A percentile compares a stretch with the other conserved stretches of the same genome.
Conservation (phyloP, 1,284 basidiomycete genomes). For the Irpex rosettiformis region DNA sequence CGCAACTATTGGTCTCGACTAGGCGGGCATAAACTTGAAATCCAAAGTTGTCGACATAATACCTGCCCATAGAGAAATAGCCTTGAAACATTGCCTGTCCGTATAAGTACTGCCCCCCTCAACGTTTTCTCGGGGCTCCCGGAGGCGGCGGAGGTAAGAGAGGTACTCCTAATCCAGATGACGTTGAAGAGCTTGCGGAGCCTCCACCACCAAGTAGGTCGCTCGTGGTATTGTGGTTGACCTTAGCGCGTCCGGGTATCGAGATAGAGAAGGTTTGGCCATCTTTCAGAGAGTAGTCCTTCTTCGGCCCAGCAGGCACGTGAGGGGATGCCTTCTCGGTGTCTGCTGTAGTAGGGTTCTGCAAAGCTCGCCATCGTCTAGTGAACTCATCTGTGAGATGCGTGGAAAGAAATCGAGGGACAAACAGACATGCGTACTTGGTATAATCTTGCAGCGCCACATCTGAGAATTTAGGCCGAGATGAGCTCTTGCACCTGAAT, state of each 20-base stretch:
- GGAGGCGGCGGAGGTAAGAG: slow-evolving; percentile 79
- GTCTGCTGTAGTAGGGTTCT: slow-evolving; percentile 46
- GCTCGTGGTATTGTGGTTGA: slow-evolving; percentile 17
- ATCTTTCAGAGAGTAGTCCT: slow-evolving; percentile 94
- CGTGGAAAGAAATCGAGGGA: not conserved
- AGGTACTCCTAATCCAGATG: slow-evolving; percentile 36
- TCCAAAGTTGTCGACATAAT: too few species aligned
- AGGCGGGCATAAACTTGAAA: too few species aligned
- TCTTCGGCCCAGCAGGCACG: slow-evolving; percentile 76
- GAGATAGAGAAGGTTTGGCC: slow-evolving; percentile 94
- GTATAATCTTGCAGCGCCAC: slow-evolving; percentile 95
- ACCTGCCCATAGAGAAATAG: too few species aligned
- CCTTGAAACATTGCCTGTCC: not conserved
- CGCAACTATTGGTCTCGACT: too few species aligned
- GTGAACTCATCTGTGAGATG: not conserved
- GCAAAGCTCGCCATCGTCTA: slow-evolving; percentile 59
- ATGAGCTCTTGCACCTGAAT: not conserved
- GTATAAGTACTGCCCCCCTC: slow-evolving; percentile 2
- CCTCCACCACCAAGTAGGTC: slow-evolving; percentile 24
- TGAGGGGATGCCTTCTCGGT: slow-evolving; percentile 47
- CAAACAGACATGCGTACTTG: slow-evolving; percentile 52
- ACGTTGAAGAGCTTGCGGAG: slow-evolving; percentile 15
- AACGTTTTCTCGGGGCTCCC: slow-evolving; percentile 42
- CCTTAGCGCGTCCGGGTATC: slow-evolving; percentile 66
- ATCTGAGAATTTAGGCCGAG: slow-evolving; percentile 43